These are phyloP conservation scores for Cyclotella choctawhatcheeana DNA, from an alignment of 108 stramenopile genomes.

Conservation along the genomic window DNA sequence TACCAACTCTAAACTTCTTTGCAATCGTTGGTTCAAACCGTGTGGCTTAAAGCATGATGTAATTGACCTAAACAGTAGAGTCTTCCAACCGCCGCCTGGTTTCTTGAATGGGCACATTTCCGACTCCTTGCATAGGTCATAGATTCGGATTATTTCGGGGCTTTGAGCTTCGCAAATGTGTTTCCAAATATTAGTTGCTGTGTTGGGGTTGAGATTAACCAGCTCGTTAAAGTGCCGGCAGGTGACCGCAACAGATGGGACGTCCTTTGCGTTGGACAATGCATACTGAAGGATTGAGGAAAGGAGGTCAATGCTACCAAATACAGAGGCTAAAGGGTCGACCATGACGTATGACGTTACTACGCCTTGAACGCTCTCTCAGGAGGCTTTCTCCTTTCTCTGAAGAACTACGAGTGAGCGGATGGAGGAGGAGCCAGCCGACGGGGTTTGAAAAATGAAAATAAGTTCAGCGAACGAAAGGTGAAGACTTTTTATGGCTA, in stretches of 20 bases:
- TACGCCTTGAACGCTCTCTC: no score
- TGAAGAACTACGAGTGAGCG: no score
- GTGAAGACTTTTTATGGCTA: no score
- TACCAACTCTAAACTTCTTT: constrained; percentile 13
- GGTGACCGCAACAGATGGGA: neutral
- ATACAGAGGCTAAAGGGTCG: neutral
- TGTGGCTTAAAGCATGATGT: constrained; percentile 1
- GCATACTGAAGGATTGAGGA: constrained; percentile 7
- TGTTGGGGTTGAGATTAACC: neutral
- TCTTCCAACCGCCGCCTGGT: constrained; percentile 12
- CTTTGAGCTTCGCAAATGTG: neutral
- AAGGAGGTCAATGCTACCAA: constrained; percentile 4
- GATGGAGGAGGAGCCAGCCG: no score
- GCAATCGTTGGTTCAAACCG: constrained; percentile 6
- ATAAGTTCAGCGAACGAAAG: no score
- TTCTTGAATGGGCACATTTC: neutral
- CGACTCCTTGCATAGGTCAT: constrained; percentile 4
- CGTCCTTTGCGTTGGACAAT: constrained; percentile 3
- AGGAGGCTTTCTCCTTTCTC: no score
- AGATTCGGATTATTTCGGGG: constrained; percentile 8
- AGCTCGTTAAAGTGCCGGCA: neutral
- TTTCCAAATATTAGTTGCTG: neutral
- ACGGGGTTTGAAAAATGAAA: no score
- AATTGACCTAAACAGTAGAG: neutral
- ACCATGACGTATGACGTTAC: neutral